Evolutionary conservation across 345 rosid genomes (phyloP), one percentile per base, ranked within the genome.

Genomic region (Cochlearia excelsa): DNA sequence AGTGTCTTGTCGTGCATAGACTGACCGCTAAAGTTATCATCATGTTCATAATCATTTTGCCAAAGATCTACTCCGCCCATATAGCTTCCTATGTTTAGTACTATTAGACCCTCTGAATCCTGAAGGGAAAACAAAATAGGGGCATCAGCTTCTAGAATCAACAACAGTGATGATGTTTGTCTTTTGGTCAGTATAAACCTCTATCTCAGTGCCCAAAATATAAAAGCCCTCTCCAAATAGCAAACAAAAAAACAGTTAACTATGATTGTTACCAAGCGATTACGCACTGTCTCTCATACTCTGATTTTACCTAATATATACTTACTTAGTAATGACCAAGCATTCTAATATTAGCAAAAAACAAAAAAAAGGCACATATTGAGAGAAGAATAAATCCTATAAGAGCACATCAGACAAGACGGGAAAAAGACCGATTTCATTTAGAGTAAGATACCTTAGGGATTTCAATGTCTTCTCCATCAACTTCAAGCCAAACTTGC

Each of bases 1-100:
- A 87, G 83, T 37, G 73, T 63, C 67, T 82, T 81, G 76, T 87
- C 95, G 57, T 87, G 89, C 87, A 82, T 84, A 29, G 71, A 78
- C 73, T 87, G 95, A 57, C 71, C 70, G 46, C 75, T 78, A 68
- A 87, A 84, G 60, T 77, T 79, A 60, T 87, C 95, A 39, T 82
- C 82, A 51, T 75, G 81, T 54, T 87, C 89, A 55, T 74, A 81
- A 47, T 84, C 95, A 52, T 87, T 84, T 70, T 84, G 88, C 95
- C 95, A 87, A 33, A 87, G 88, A 78, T 87, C 85, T 58, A 87
- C 91, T 68, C 95, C 95, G 16, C 95, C 95, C 95, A 87, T 87
- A 70, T 87, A 87, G 77, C 95, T 87, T 59, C 91, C 79, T 66
- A 87, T 87, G 75, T 87, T 87, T 51, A 84, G 84, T 61, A 87